Evolutionary conservation across 768 basidiomycete species (phyloP).

Genomic region (Crassisporium funariophilum): DNA sequence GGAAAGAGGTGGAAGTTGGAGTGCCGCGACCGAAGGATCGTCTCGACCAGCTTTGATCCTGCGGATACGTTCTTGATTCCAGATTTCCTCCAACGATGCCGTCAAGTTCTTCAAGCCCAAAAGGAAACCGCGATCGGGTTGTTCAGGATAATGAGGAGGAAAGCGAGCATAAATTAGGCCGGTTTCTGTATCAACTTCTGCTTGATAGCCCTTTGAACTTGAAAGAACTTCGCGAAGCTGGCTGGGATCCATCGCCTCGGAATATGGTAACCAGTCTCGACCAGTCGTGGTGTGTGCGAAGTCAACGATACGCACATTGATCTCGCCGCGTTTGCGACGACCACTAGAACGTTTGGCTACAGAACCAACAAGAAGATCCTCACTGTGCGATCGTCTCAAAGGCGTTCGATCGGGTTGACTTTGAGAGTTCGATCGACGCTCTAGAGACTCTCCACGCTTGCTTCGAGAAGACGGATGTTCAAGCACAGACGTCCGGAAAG

Average conservation of each 20-base stretch:
- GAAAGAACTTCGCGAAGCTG: slow-evolving; percentile 49
- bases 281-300: slow-evolving; percentile 99
- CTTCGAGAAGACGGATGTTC: slow-evolving; percentile 70
- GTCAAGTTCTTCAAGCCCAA: slow-evolving; percentile 86
- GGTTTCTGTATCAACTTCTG: slow-evolving; percentile 79
- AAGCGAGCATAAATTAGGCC: slow-evolving; percentile 90
- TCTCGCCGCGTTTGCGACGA: slow-evolving; percentile 83
- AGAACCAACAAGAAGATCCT: slow-evolving; percentile 74
- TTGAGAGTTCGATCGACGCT: slow-evolving; percentile 53
- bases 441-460: slow-evolving; percentile 79
- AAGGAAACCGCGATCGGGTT: slow-evolving; percentile 93
- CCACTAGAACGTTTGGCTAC: slow-evolving; percentile 61
- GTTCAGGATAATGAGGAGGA: slow-evolving; percentile 86
- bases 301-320: slow-evolving; percentile 96
- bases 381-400: slow-evolving; percentile 77
- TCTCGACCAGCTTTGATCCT: slow-evolving; percentile 67
- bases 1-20: slow-evolving; percentile 64
- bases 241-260: slow-evolving; percentile 43
- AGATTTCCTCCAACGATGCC: slow-evolving; percentile 77
- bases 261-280: slow-evolving; percentile 78
- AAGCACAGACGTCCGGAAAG: slow-evolving; percentile 57
- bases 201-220: slow-evolving; percentile 75
- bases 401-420: slow-evolving; percentile 42
- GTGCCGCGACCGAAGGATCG: slow-evolving; percentile 44
- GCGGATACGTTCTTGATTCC: slow-evolving; percentile 81